Base-by-base conservation (phyloP, 257 asterid species). In the Jaltomata sinuosa region DNA sequence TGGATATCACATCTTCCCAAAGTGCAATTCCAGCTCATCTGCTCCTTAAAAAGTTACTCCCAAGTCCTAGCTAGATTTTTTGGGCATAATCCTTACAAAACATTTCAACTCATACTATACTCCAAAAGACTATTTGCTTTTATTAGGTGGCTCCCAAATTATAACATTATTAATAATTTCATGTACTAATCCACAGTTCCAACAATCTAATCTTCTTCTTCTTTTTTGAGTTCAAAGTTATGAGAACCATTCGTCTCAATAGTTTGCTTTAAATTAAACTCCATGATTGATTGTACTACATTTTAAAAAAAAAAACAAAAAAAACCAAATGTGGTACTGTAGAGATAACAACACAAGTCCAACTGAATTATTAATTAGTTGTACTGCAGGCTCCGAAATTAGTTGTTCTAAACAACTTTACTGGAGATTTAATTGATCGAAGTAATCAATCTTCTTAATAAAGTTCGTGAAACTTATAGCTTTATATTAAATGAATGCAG, bases 11-110 rank as follows among this genome's bases (percentile, higher is more conserved):
- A 21, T 69, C 31, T 69, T 40, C 32, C 54, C 31, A n/a, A 71
- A 71, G 40, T 71, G 79, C 79, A 71, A 71, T 71, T 71, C 79
- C 79, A 71, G 79, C 79, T 71, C 79, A 71, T 38, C 19, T 21
- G 11, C 53, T 55, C 29, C 53, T 38, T 36, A 0, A 68, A 36
- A 67, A 68, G 29, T 11, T 19, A 7, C 61, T 54, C 61, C n/a
- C n/a, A n/a, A n/a, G n/a, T n/a, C n/a, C 25, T 21, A 55, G 52
- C 27, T 69, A 64, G 42, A 64, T 36, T 36, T 38, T 21, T 69
- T 5, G 19, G 79, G 34, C 79, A 40, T 6, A 71, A 22, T 40
- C 53, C 12, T 3, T 40, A 40, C 80, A 40, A n/a, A 40, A 22
- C 1, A 67, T 32, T 12, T 71, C 80, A 71, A 71, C 36, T 71